Evolutionary conservation across 805 yeast species (phyloP).

Genomic region (Tetrapisispora taiwanensis): DNA sequence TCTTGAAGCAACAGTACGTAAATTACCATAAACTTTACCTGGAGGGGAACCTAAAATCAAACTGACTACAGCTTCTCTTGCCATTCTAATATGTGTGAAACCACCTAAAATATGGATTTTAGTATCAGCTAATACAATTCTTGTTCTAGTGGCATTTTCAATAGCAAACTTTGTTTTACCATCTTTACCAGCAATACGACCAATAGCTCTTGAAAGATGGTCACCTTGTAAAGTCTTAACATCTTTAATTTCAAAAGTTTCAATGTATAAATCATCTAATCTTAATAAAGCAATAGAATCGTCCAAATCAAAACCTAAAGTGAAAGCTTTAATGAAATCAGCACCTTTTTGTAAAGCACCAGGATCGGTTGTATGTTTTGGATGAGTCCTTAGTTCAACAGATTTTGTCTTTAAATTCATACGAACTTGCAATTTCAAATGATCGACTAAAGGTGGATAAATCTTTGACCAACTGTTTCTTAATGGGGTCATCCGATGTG

Average conservation of each 20-base stretch:
- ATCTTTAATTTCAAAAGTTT: slow-evolving; percentile 93
- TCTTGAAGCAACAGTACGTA: slow-evolving; percentile 93
- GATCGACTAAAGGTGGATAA: slow-evolving; percentile 92
- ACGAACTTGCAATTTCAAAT: slow-evolving; percentile 86
- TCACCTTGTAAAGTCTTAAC: slow-evolving; percentile 93
- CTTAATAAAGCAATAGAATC: slow-evolving; percentile 92
- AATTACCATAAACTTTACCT: slow-evolving; percentile 93
- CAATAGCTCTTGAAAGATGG: slow-evolving; percentile 96
- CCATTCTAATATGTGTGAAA: slow-evolving; percentile 92
- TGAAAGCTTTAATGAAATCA: slow-evolving; percentile 90
- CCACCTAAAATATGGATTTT: slow-evolving; percentile 97
- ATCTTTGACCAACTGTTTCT: slow-evolving; percentile 86
- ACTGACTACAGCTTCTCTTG: slow-evolving; percentile 93
- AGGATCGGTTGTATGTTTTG: slow-evolving; percentile 73
- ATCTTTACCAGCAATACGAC: slow-evolving; percentile 99
- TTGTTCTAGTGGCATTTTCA: slow-evolving; percentile 95
- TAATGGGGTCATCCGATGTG: slow-evolving; percentile 93
- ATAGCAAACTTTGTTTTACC: slow-evolving; percentile 98
- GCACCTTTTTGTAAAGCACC: slow-evolving; percentile 97
- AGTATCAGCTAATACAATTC: slow-evolving; percentile 94
- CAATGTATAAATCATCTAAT: slow-evolving; percentile 91
- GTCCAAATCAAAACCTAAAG: slow-evolving; percentile 92
- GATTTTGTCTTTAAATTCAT: slow-evolving; percentile 85
- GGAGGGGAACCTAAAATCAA: slow-evolving; percentile 96
- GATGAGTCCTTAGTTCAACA: slow-evolving; percentile 76